A percentile compares a stretch with the other conserved stretches of the same genome.
phyloP scores from a whole-genome alignment of 306 rosid genomes.

The Begonia fuchsioides region DNA sequence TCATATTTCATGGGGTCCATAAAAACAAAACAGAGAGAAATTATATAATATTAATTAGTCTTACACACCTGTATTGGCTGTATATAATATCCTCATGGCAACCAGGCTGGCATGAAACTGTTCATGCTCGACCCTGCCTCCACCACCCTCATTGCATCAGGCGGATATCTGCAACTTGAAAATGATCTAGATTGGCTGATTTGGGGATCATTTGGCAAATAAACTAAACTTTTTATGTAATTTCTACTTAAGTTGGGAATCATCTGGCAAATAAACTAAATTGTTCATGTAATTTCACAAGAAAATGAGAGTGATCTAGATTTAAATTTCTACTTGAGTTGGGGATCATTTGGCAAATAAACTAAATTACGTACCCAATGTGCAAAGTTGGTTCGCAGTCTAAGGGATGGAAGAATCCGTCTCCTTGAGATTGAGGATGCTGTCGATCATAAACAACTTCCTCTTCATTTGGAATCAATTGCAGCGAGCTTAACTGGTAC shows the following conservation, averaged over 20 bases:
- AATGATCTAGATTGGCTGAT: no score
- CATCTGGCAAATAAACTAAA: no score
- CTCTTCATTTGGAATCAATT: slow-evolving; percentile 47
- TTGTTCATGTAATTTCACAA: no score
- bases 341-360: background rate
- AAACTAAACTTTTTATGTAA: no score
- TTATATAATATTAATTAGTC: no score
- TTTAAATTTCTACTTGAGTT: no score
- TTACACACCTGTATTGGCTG: no score
- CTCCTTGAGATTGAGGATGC: slow-evolving; percentile 40
- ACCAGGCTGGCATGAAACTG: slow-evolving; percentile 79
- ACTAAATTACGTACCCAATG: slow-evolving; percentile 43
- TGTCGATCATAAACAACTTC: slow-evolving; percentile 68
- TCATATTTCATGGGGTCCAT: no score
- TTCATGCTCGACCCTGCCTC: slow-evolving; percentile 78
- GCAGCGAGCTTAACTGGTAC: slow-evolving; percentile 57
- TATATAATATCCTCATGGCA: slow-evolving; percentile 5
- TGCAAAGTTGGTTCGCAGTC: slow-evolving; percentile 88
- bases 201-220: background rate
- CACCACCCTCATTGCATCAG: slow-evolving; percentile 27
- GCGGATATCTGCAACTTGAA: slow-evolving; percentile 48
- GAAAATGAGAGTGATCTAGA: no score
- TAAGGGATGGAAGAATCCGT: slow-evolving; percentile 60
- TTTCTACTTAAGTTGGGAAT: no score
- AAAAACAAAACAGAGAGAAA: no score